A percentile compares a stretch with the other conserved stretches of the same genome.
Conservation (phyloP, 768 basidiomycete species). For the Amanita thiersii region DNA sequence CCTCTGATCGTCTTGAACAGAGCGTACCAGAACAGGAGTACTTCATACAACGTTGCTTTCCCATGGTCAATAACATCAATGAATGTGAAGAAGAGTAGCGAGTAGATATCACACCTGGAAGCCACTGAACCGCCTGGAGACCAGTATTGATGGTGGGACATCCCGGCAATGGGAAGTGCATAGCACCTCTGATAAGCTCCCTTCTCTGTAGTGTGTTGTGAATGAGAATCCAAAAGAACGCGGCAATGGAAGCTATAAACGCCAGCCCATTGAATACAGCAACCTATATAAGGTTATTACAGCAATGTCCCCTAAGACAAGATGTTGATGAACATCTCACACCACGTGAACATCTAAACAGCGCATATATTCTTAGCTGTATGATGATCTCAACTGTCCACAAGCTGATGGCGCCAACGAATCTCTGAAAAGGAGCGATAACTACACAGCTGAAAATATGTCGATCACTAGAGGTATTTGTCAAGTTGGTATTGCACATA, state of each 20-base stretch:
- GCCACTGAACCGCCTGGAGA: conserved; percentile 36
- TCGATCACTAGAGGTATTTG: background rate
- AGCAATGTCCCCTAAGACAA: background rate
- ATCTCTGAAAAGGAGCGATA: conserved; percentile 33
- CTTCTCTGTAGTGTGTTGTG: conserved; percentile 27
- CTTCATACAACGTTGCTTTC: conserved; percentile 31
- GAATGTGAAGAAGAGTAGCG: background rate
- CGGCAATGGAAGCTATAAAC: conserved; percentile 32
- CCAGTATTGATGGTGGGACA: conserved; percentile 33
- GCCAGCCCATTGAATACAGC: conserved; percentile 29
- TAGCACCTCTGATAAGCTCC: conserved; percentile 25
- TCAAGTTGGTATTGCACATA: conserved; percentile 15
- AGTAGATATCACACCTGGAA: conserved; percentile 25
- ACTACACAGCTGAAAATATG: conserved; percentile 28
- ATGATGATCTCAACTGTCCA: conserved; percentile 44
- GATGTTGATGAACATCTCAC: conserved; percentile 16
- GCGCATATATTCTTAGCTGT: conserved; percentile 36
- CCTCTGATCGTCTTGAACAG: conserved; percentile 23
- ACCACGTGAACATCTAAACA: conserved; percentile 30
- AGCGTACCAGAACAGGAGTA: conserved; percentile 31
- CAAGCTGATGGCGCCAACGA: conserved; percentile 34
- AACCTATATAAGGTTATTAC: conserved; percentile 16
- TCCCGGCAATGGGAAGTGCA: conserved; percentile 30
- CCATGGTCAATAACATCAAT: background rate
- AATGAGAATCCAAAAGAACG: conserved; percentile 32